A percentile compares a stretch with the other conserved stretches of the same genome.
These are phyloP conservation scores for Thelephora ganbajun DNA, from an alignment of 768 basidiomycete genomes.

Conservation along the genomic window DNA sequence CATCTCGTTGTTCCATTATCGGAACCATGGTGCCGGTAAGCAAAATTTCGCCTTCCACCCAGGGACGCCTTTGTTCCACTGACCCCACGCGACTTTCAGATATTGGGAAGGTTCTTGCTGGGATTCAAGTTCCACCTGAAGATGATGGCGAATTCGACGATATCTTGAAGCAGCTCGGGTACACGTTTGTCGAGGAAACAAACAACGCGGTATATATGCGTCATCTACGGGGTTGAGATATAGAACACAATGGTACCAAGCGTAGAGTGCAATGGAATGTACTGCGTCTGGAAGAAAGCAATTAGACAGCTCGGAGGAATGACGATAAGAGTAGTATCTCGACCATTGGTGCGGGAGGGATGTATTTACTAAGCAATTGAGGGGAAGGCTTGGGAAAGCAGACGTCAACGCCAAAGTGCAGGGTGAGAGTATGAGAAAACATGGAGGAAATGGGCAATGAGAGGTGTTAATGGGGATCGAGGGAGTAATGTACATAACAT, in stretches of 20 bases:
- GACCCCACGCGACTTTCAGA: conserved; percentile 31
- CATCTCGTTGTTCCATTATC: conserved; percentile 93
- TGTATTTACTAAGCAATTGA: too few species aligned
- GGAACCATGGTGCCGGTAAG: conserved; percentile 92
- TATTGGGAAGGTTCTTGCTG: conserved; percentile 84
- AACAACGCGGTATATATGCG: conserved; percentile 72
- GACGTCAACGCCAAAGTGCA: too few species aligned
- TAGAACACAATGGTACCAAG: not conserved
- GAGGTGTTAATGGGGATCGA: too few species aligned
- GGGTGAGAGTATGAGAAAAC: too few species aligned
- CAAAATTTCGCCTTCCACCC: not conserved
- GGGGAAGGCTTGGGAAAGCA: too few species aligned
- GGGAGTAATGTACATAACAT: too few species aligned
- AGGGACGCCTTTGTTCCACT: conserved; percentile 1
- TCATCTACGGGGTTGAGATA: conserved; percentile 35
- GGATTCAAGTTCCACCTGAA: conserved; percentile 73
- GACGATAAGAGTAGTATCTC: not conserved
- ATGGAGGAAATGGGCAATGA: too few species aligned
- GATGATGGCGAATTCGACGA: conserved; percentile 55
- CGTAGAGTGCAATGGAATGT: not conserved
- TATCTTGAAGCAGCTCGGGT: conserved; percentile 71
- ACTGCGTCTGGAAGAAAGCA: not conserved
- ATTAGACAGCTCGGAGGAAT: not conserved
- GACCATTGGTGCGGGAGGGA: not conserved
- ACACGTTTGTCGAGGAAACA: conserved; percentile 88